Conservation (phyloP, 2,329 filamentous ascomycete species). For the Teratosphaeria zuluensis region DNA sequence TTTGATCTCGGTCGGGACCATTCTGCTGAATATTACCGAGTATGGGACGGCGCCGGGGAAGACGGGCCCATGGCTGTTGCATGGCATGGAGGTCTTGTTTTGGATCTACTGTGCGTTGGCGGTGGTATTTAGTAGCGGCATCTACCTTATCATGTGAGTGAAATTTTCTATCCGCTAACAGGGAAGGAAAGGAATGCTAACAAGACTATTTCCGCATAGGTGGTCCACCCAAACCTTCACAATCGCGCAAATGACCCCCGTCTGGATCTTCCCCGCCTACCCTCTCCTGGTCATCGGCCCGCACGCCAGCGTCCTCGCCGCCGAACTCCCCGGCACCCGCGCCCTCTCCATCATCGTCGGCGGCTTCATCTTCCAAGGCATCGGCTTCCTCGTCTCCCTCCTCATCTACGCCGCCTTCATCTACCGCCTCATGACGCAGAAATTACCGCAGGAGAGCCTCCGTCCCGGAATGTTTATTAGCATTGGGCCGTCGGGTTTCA, state of each 20-base stretch:
- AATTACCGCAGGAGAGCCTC: constrained; percentile 64
- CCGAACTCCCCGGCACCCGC: constrained; percentile 31
- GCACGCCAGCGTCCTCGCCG: constrained; percentile 52
- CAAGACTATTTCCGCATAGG: constrained; percentile 25
- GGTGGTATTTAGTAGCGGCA: constrained; percentile 55
- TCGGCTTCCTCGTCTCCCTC: constrained; percentile 55
- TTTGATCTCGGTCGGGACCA: constrained; percentile 55
- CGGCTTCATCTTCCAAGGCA: constrained; percentile 53
- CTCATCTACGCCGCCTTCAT: constrained; percentile 72
- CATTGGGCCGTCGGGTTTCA: constrained; percentile 66
- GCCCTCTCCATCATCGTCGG: constrained; percentile 50
- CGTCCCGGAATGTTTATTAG: constrained; percentile 80
- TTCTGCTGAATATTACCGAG: constrained; percentile 60
- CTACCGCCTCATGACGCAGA: constrained; percentile 81
- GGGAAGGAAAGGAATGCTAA: not conserved
- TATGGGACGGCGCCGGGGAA: constrained; percentile 48
- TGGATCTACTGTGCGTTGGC: constrained; percentile 65
- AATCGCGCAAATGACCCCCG: constrained; percentile 75
- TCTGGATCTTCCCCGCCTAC: constrained; percentile 83
- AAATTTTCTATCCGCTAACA: not conserved
- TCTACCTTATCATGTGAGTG: constrained; percentile 36
- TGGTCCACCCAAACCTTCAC: constrained; percentile 59
- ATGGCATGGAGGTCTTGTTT: constrained; percentile 56
- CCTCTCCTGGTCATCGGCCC: constrained; percentile 68
- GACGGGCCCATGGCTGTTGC: constrained; percentile 46